phyloP scores from a whole-genome alignment of 164 flowering plant species.

The Umbellularia californica region DNA sequence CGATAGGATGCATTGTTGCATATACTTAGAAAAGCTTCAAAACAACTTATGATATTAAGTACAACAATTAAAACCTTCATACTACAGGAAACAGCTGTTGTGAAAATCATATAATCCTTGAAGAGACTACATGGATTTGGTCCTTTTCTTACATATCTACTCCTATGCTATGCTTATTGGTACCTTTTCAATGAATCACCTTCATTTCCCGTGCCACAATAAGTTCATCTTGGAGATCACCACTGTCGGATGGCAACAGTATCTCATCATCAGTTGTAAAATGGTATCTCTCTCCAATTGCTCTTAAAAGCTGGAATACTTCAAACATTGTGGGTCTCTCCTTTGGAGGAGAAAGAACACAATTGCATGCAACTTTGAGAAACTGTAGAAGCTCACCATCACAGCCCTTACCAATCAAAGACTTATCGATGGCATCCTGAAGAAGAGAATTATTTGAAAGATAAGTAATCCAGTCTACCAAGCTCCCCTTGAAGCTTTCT shows the following conservation, averaged over 20 bases:
- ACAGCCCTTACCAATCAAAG: conserved; percentile 14
- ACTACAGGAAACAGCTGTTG: neutral
- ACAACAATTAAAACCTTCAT: neutral
- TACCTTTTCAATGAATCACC: conserved; percentile 5
- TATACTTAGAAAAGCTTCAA: neutral
- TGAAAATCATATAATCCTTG: neutral
- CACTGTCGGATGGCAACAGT: conserved; percentile 1
- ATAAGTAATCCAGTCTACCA: conserved; percentile 19
- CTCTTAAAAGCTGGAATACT: conserved; percentile 21
- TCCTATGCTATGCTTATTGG: neutral
- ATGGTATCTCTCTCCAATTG: conserved; percentile 20
- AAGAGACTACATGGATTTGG: neutral
- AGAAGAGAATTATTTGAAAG: conserved; percentile 13
- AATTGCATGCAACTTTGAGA: conserved; percentile 17
- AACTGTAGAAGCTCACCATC: conserved; percentile 20
- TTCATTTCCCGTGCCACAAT: conserved; percentile 15
- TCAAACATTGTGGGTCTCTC: conserved; percentile 27
- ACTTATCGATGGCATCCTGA: conserved; percentile 17
- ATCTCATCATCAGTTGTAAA: conserved; percentile 21
- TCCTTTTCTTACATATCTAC: neutral
- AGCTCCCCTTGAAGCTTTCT: conserved; percentile 23
- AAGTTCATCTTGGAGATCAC: conserved; percentile 15
- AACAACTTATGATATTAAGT: neutral
- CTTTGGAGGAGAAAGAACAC: conserved; percentile 19
- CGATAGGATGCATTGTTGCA: neutral